Evolutionary conservation across 257 asterid species (phyloP), one percentile per base, ranked within the genome.

Genomic region (Verbascum thapsus): DNA sequence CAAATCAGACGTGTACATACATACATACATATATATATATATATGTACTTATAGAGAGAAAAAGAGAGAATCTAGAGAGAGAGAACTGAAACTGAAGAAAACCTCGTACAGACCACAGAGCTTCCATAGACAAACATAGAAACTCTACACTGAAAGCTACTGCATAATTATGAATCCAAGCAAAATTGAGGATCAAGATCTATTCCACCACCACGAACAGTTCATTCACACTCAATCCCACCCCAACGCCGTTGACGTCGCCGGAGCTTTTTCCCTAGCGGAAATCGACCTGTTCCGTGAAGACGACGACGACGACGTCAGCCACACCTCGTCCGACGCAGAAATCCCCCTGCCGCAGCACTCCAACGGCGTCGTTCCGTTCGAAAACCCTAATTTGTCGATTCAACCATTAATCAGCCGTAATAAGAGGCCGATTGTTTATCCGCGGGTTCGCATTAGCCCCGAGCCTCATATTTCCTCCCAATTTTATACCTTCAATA

Each of bases 401-500:
- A 72, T 57, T 61, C 74, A 50, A 11, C 52, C 74, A 17, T 9
- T 20, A 35, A 41, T 66, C 35, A 37, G 23, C 56, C 75, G 40
- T 35, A 35, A 10, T 56, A 70, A 61, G 37, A 58, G 78, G 42
- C 73, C 64, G 38, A 58, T 68, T 35, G 53, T 62, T 40, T 63
- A 58, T 0, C 66, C 68, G 7, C 44, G 73, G 32, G 60, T 67
- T 45, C 68, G 70, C 73, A 75, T 94, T 62, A 80, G 81, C 72
- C 91, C 94, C 19, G 95, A 85, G 59, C 85, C 91, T 2, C 87
- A 89, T 60, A 73, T 94, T 20, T 94, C 99, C n/a, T 76, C 99
- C 35, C 97, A 89, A 78, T 94, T 94, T 81, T 94, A 94, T 68
- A 87, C 99, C 4, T 94, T 94, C 70, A 89, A 85, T 30, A 82